A percentile compares a stretch with the other conserved stretches of the same genome.
Evolutionary conservation across 352 stramenopile species (phyloP).

Genomic region (Phytophthora europaea): DNA sequence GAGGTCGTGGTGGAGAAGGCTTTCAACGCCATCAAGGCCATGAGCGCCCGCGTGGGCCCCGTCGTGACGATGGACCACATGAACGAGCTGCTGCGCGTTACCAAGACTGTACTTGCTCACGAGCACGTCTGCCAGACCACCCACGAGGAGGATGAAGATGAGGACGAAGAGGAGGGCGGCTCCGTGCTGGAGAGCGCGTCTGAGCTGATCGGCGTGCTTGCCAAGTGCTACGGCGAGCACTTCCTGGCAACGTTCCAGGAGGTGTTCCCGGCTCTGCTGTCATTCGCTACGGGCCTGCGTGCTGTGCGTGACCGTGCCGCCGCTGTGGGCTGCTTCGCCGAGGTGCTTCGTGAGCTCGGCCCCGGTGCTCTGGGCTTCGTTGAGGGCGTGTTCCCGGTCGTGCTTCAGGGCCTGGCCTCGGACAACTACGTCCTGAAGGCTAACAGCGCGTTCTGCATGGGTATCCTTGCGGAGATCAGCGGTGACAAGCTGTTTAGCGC

Average conservation of each 20-base stretch:
- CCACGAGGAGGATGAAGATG: conserved; percentile 91
- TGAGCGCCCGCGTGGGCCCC: conserved; percentile 94
- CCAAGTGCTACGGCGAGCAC: conserved; percentile 94
- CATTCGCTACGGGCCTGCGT: conserved; percentile 93
- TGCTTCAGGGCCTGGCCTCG: conserved; percentile 91
- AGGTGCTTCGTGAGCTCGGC: conserved; percentile 94
- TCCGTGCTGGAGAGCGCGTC: conserved; percentile 94
- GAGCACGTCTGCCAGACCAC: conserved; percentile 93
- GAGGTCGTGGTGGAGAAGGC: conserved; percentile 95
- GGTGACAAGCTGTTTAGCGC: conserved; percentile 78
- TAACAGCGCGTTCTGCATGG: conserved; percentile 96
- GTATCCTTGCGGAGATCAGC: conserved; percentile 91
- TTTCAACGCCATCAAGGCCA: conserved; percentile 96
- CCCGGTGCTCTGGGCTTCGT: conserved; percentile 86
- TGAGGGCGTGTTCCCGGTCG: conserved; percentile 91
- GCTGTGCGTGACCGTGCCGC: conserved; percentile 94
- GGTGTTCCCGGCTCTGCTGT: conserved; percentile 92
- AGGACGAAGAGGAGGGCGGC: conserved; percentile 95
- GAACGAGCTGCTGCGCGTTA: conserved; percentile 82
- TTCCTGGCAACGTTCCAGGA: conserved; percentile 93
- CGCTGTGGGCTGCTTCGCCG: conserved; percentile 95
- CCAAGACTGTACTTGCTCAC: conserved; percentile 90
- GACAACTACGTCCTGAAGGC: conserved; percentile 94
- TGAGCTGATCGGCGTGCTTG: conserved; percentile 94
- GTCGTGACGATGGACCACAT: conserved; percentile 94